phyloP scores from a whole-genome alignment of 805 yeast species.

The Hanseniaspora hatyaiensis region DNA sequence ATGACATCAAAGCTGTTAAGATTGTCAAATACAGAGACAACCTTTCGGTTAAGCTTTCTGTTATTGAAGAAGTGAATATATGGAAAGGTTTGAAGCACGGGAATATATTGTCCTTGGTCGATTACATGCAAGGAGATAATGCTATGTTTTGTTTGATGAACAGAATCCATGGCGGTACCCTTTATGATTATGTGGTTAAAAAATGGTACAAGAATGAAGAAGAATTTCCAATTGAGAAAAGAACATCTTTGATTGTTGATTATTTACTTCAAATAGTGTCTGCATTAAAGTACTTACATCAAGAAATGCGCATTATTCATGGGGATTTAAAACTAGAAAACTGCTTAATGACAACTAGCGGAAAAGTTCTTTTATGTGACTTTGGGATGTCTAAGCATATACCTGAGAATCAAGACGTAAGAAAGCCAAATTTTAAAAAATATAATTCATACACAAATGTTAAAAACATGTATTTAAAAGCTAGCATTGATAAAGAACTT shows the following conservation, averaged over 20 bases:
- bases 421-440: slow-evolving; percentile 5
- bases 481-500: not conserved
- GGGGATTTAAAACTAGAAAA: slow-evolving; percentile 79
- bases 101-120: slow-evolving; percentile 50
- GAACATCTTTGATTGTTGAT: slow-evolving; percentile 30
- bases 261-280: slow-evolving; percentile 44
- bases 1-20: slow-evolving; percentile 46
- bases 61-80: slow-evolving; percentile 57
- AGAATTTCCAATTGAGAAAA: slow-evolving; percentile 25
- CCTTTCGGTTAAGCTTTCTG: slow-evolving; percentile 43
- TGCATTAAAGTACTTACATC: slow-evolving; percentile 56
- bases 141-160: slow-evolving; percentile 65
- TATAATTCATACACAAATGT: not conserved
- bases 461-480: not conserved
- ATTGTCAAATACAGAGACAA: slow-evolving; percentile 42
- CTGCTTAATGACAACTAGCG: slow-evolving; percentile 45
- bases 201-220: slow-evolving; percentile 44
- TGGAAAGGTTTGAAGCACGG: slow-evolving; percentile 64
- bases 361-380: slow-evolving; percentile 55
- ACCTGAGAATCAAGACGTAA: not conserved
- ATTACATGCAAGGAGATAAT: slow-evolving; percentile 47
- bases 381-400: slow-evolving; percentile 55
- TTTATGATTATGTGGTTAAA: slow-evolving; percentile 59
- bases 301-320: slow-evolving; percentile 48
- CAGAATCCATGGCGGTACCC: slow-evolving; percentile 61